These are phyloP conservation scores for Pestalotiopsis sp. DNA, from an alignment of 2,329 filamentous ascomycete genomes.

Conservation along the genomic window DNA sequence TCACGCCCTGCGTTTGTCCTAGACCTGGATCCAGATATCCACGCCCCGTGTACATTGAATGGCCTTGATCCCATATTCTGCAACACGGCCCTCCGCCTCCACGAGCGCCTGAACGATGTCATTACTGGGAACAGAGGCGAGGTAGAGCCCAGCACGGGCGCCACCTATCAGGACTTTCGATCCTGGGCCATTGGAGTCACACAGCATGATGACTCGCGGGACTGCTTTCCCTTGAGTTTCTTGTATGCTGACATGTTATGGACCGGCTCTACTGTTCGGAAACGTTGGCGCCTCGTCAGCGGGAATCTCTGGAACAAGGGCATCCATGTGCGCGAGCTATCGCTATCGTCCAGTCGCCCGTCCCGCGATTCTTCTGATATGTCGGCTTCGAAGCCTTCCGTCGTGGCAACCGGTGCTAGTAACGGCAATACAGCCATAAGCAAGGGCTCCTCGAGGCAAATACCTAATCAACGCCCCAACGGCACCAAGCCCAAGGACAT, in stretches of 20 bases:
- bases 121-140: constrained; percentile 19
- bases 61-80: constrained; percentile 37
- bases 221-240: constrained; percentile 45
- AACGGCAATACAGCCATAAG: neutral
- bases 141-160: neutral
- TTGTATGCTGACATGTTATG: constrained; percentile 36
- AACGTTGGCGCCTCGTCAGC: constrained; percentile 43
- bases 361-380: constrained; percentile 19
- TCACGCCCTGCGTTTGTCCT: constrained; percentile 40
- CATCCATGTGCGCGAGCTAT: constrained; percentile 26
- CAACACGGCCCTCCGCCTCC: constrained; percentile 35
- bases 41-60: constrained; percentile 17
- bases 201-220: constrained; percentile 44
- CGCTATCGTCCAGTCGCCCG: constrained; percentile 19
- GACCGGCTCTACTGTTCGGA: constrained; percentile 41
- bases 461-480: neutral
- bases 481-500: neutral
- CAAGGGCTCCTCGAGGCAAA: neutral
- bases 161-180: constrained; percentile 38
- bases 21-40: constrained; percentile 39
- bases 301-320: constrained; percentile 38
- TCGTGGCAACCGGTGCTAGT: constrained; percentile 7
- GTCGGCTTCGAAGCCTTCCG: constrained; percentile 3
- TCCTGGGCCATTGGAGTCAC: constrained; percentile 44
- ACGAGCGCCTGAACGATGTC: constrained; percentile 35